A percentile compares a stretch with the other conserved stretches of the same genome.
Evolutionary conservation across 139 green algal genomes (phyloP).

Genomic region (Bryopsis sp.): DNA sequence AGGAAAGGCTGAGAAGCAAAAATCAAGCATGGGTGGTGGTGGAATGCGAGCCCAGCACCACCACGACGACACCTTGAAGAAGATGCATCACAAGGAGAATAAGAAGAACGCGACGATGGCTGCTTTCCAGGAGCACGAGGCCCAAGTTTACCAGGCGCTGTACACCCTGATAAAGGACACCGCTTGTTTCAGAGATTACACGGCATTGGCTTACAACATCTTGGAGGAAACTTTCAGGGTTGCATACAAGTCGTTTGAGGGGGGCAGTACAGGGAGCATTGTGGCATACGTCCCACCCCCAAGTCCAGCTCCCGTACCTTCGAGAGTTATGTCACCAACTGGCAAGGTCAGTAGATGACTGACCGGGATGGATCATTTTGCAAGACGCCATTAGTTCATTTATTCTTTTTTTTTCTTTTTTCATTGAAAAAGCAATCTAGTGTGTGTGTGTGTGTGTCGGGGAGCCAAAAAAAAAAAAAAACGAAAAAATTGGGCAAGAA

Average conservation of each 20-base stretch:
- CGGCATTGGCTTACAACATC: slow-evolving; percentile 42
- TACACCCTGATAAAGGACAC: slow-evolving; percentile 75
- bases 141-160: slow-evolving; percentile 70
- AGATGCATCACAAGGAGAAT: slow-evolving; percentile 9
- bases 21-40: not conserved
- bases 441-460: too few relatives aligned
- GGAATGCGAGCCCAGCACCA: not conserved
- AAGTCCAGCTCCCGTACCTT: too few relatives aligned
- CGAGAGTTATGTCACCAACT: too few relatives aligned
- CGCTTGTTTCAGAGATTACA: slow-evolving; percentile 69
- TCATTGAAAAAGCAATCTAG: too few relatives aligned
- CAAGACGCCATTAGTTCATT: too few relatives aligned
- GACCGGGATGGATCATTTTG: too few relatives aligned
- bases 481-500: too few relatives aligned
- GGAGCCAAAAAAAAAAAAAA: too few relatives aligned
- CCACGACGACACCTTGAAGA: not conserved
- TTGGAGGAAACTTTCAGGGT: slow-evolving; percentile 38
- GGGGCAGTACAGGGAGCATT: too few relatives aligned
- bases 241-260: not conserved
- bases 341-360: too few relatives aligned
- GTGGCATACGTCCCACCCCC: too few relatives aligned
- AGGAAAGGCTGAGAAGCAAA: slow-evolving; percentile 12
- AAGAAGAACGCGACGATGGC: slow-evolving; percentile 11
- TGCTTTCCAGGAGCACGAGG: slow-evolving; percentile 32
- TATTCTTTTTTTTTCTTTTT: too few relatives aligned